These are phyloP conservation scores for Auricularia sp. DNA, from an alignment of 768 basidiomycete species.

Conservation along the genomic window DNA sequence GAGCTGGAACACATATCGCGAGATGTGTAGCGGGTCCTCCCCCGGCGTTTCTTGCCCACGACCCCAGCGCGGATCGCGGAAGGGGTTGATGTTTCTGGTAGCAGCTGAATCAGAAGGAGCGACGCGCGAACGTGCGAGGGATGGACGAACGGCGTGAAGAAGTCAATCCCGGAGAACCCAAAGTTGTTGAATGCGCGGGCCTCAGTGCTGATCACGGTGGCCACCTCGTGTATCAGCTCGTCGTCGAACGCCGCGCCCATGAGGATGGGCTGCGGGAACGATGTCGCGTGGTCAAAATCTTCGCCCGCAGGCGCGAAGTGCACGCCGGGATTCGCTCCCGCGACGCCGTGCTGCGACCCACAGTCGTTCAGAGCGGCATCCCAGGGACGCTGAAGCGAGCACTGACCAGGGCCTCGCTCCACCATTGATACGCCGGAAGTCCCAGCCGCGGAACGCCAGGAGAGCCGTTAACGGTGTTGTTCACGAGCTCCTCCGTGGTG, in stretches of 20 bases:
- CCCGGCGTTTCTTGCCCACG: conserved; percentile 54
- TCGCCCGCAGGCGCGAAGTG: background rate
- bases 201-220: conserved; percentile 44
- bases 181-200: conserved; percentile 51
- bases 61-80: conserved; percentile 56
- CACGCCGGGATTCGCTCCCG: conserved; percentile 10
- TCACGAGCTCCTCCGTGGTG: conserved; percentile 40
- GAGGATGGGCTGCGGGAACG: conserved; percentile 47
- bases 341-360: conserved; percentile 40
- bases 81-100: conserved; percentile 31
- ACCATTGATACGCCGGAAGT: conserved; percentile 50
- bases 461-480: conserved; percentile 38
- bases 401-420: conserved; percentile 47
- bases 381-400: background rate
- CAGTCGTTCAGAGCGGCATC: background rate
- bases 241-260: conserved; percentile 49
- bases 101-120: no score
- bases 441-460: conserved; percentile 45
- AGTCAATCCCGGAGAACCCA: conserved; percentile 35
- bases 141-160: conserved; percentile 33
- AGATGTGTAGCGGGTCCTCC: conserved; percentile 45
- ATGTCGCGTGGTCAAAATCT: conserved; percentile 46
- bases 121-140: no score
- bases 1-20: conserved; percentile 44
- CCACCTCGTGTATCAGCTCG: conserved; percentile 36